Conservation (phyloP, 1,139 yeast genomes). For the Zygosaccharomyces pseudobailii region DNA sequence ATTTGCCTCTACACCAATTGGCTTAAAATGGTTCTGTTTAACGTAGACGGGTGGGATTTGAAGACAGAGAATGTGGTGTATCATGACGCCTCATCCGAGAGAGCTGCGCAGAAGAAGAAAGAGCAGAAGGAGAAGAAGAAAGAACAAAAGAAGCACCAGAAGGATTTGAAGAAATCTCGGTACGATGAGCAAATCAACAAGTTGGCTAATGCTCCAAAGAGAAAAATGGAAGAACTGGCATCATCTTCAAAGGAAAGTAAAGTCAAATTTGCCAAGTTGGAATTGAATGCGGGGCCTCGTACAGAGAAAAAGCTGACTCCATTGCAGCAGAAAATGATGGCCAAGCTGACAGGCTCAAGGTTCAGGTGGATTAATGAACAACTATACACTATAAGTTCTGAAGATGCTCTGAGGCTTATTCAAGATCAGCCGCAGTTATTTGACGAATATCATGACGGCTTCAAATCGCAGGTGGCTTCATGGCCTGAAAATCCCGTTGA, state of each 20-base stretch:
- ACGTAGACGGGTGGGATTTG: constrained; percentile 79
- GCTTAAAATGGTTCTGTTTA: constrained; percentile 60
- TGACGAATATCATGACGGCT: constrained; percentile 93
- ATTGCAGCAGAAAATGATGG: constrained; percentile 92
- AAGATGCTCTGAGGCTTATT: constrained; percentile 68
- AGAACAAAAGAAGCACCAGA: constrained; percentile 11
- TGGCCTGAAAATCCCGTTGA: constrained; percentile 99
- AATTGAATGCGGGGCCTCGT: background rate
- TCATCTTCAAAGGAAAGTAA: constrained; percentile 4
- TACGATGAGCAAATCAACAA: constrained; percentile 3
- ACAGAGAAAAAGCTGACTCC: constrained; percentile 61
- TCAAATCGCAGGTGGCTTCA: constrained; percentile 85
- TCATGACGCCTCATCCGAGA: constrained; percentile 39
- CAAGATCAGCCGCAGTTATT: constrained; percentile 80
- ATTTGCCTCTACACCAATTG: constrained; percentile 3
- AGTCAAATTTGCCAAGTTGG: constrained; percentile 1
- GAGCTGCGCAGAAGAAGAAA: constrained; percentile 18
- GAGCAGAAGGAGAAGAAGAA: constrained; percentile 15
- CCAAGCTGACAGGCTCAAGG: constrained; percentile 87
- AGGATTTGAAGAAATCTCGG: constrained; percentile 14
- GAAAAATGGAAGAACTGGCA: constrained; percentile 4
- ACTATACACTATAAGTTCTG: constrained; percentile 77
- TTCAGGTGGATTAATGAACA: constrained; percentile 98
- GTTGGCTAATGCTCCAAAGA: constrained; percentile 5
- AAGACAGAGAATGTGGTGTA: constrained; percentile 49